Evolutionary conservation across 345 rosid species (phyloP).

Genomic region (Salix purpurea): DNA sequence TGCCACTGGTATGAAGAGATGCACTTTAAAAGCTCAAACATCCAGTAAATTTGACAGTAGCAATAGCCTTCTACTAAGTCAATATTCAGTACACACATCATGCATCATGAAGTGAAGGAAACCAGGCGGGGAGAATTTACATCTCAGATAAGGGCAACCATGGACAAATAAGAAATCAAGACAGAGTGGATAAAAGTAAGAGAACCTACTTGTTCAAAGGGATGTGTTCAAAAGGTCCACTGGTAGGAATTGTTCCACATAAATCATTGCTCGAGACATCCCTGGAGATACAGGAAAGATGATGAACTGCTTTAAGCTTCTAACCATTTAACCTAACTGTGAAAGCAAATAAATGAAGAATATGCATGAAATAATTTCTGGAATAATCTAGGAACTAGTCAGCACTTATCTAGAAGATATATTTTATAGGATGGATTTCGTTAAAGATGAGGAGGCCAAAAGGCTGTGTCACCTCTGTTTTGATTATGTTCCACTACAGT

Average conservation of each 20-base stretch:
- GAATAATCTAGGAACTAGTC: background rate
- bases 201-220: constrained; percentile 72
- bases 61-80: background rate
- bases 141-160: too few species aligned
- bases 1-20: background rate
- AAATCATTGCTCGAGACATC: constrained; percentile 85
- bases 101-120: background rate
- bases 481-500: background rate
- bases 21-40: background rate
- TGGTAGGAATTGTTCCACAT: constrained; percentile 94
- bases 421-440: background rate
- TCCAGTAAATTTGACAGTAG: background rate
- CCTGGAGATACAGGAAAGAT: constrained; percentile 37
- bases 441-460: background rate
- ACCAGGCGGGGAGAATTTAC: background rate
- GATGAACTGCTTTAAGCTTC: background rate
- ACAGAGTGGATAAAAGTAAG: background rate
- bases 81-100: background rate
- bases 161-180: background rate
- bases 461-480: background rate
- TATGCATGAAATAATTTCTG: background rate
- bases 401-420: background rate
- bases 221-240: constrained; percentile 81
- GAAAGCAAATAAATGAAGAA: background rate
- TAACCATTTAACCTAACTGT: background rate